phyloP scores from a whole-genome alignment of 176 grass and related monocot species.

The Alloteropsis semialata region DNA sequence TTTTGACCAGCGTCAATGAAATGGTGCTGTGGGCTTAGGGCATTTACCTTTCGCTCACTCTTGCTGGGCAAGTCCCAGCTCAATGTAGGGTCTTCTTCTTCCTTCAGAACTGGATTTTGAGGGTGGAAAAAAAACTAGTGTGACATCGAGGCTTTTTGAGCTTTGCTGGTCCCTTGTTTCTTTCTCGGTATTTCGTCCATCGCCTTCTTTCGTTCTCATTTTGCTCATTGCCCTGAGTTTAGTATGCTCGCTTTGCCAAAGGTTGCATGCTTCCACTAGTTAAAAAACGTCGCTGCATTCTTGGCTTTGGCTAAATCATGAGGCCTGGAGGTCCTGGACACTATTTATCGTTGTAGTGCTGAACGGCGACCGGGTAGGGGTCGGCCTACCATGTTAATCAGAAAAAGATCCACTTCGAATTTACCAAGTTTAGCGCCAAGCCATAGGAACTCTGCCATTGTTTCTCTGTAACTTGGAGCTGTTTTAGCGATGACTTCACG shows the following conservation, averaged over 20 bases:
- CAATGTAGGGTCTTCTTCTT: neutral
- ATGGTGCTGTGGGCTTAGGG: neutral
- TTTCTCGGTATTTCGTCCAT: neutral
- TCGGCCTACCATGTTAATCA: conserved; percentile 27
- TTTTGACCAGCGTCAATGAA: neutral
- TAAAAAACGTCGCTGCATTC: neutral
- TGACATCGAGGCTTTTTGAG: neutral
- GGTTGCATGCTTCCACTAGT: conserved; percentile 11
- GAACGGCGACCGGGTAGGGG: neutral
- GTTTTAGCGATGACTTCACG: neutral
- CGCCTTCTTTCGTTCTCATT: neutral
- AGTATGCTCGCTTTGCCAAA: conserved; percentile 31
- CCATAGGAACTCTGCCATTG: too few species aligned
- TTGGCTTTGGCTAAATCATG: conserved; percentile 3
- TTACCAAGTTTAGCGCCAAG: neutral
- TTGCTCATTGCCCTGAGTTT: neutral
- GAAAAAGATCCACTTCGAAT: neutral
- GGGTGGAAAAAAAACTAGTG: neutral
- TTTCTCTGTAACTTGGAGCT: neutral
- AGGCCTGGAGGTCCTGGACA: neutral
- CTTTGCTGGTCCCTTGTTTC: conserved; percentile 1
- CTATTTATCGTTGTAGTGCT: neutral
- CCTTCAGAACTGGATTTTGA: neutral
- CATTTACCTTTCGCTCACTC: neutral
- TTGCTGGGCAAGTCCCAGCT: neutral